A percentile compares a stretch with the other conserved stretches of the same genome.
These are phyloP conservation scores for Helianthus tuberosus DNA, from an alignment of 129 eudicot species.

Conservation along the genomic window DNA sequence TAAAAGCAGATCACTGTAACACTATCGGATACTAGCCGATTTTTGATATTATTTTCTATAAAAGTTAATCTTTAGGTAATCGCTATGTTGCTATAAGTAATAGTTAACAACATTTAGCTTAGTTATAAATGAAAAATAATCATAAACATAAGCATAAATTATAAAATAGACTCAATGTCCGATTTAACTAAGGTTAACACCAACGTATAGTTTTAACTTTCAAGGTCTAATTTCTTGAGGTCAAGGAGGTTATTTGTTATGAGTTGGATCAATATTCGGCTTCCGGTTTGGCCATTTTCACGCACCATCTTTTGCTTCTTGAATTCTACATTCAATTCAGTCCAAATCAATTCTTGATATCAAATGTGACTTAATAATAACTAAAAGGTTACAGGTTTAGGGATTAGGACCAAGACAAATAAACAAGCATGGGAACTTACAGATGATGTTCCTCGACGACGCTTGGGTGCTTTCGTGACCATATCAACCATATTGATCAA, in stretches of 20 bases:
- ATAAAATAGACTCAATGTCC: not conserved
- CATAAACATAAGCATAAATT: not conserved
- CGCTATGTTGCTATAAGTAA: too few species aligned
- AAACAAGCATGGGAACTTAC: conserved; percentile 19
- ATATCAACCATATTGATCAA: conserved; percentile 28
- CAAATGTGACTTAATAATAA: not conserved
- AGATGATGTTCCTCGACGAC: conserved; percentile 19
- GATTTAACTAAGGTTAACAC: not conserved
- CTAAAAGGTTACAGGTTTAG: not conserved
- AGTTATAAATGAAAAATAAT: not conserved
- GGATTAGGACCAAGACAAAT: not conserved
- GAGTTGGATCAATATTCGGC: not conserved
- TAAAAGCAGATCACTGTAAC: too few species aligned
- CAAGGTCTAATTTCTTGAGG: not conserved
- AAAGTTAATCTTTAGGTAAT: too few species aligned
- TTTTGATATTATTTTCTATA: too few species aligned
- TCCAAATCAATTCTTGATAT: not conserved
- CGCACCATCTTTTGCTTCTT: conserved; percentile 15
- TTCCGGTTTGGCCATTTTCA: conserved; percentile 3
- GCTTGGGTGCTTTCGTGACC: conserved; percentile 30
- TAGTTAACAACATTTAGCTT: not conserved
- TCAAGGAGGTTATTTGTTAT: conserved; percentile 28
- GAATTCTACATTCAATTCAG: conserved; percentile 12
- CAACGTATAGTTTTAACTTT: not conserved
- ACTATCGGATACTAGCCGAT: too few species aligned